Evolutionary conservation across 495 filamentous ascomycete species (phyloP), one percentile per base, ranked within the genome.

Genomic region (Aspergillus funiculosus): DNA sequence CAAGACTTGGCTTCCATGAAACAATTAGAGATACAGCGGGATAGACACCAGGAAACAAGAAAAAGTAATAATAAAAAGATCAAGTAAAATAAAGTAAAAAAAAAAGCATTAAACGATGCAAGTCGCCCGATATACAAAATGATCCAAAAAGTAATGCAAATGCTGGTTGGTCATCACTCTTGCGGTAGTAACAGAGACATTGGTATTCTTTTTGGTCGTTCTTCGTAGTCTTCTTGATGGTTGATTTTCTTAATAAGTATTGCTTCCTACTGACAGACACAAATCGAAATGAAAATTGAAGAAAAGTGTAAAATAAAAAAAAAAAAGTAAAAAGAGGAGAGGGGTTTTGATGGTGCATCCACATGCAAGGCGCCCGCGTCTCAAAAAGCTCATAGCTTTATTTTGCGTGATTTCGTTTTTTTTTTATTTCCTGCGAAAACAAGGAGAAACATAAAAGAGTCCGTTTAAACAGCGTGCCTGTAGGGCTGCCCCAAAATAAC

Each of bases 401-500:
- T 46, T 54, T 57, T 50, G 19, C 42, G 37, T 44, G 37, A 32
- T 57, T 50, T 50, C 37, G 28, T 44, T 49, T 51, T 54, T 53
- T 57, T 50, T 50, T 32, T 25, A 40, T 49, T 51, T 54, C 51
- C 45, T 28, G 41, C 51, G 49, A 51, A 49, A 47, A n/a, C 48
- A 48, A 52, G 55, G 43, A 62, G 54, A 56, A 60, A 53, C 43
- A 56, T 53, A 60, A 52, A 57, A 35, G 46, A 53, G 52, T 57
- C 48, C 60, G 51, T 62, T 55, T 54, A 57, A 66, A 62, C 55
- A 53, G 59, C 59, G 54, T 60, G 58, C 60, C 57, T 62, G 61
- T 53, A 66, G 69, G 67, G 69, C 66, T 69, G 69, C 69, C 69
- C 69, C 69, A 68, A 64, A 62, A 64, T 59, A 62, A 66, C 61